These are phyloP conservation scores for Diplodia mutila DNA, from an alignment of 2,329 filamentous ascomycete genomes.

Conservation along the genomic window DNA sequence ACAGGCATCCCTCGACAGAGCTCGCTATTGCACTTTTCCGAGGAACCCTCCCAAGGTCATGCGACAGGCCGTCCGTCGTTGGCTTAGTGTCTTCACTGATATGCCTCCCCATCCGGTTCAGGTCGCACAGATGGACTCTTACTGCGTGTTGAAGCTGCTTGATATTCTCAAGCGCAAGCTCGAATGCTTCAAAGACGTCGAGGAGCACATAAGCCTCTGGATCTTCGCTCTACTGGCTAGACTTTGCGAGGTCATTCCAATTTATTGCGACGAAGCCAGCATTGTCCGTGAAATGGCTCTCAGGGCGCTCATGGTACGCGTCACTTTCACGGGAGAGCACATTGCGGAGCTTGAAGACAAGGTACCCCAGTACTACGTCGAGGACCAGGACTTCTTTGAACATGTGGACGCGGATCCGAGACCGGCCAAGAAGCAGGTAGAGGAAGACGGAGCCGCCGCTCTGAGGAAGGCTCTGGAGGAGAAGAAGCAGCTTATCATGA, in stretches of 20 bases:
- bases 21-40: slow-evolving; percentile 7
- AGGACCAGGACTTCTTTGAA: slow-evolving; percentile 31
- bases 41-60: slow-evolving; percentile 36
- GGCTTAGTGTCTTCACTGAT: slow-evolving; percentile 31
- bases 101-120: slow-evolving; percentile 53
- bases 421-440: neutral
- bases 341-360: slow-evolving; percentile 36
- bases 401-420: slow-evolving; percentile 1
- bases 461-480: neutral
- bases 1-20: slow-evolving; percentile 21
- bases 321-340: slow-evolving; percentile 46
- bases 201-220: slow-evolving; percentile 76
- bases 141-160: slow-evolving; percentile 68
- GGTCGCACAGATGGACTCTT: slow-evolving; percentile 62
- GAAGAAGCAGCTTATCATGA: neutral
- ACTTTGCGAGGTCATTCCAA: slow-evolving; percentile 62
- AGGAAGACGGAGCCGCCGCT: neutral
- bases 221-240: slow-evolving; percentile 80
- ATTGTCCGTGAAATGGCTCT: slow-evolving; percentile 76
- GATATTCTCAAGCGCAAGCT: slow-evolving; percentile 65
- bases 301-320: slow-evolving; percentile 66
- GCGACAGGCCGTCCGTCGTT: slow-evolving; percentile 35
- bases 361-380: slow-evolving; percentile 31
- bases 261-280: slow-evolving; percentile 47
- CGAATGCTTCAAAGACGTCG: slow-evolving; percentile 61